Percentiles rank a stretch among this genome's conserved stretches.
Conservation (phyloP, 2,329 filamentous ascomycete genomes). For the Biscogniauxia mediterranea region DNA sequence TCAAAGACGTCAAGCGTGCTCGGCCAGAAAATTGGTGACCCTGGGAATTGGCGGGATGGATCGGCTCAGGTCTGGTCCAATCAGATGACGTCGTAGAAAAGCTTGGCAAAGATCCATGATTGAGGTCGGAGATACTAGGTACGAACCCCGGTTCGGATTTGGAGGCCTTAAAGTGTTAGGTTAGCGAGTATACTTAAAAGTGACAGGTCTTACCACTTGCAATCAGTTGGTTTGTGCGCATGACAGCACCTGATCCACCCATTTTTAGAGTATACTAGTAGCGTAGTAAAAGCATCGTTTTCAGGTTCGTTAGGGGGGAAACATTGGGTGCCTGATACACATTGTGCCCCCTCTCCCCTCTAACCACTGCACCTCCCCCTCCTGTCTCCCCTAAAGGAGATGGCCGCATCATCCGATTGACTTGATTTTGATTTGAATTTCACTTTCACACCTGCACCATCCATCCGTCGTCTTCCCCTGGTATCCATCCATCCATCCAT, state of each 20-base stretch:
- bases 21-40: constrained; percentile 16
- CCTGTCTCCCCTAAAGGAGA: too few species aligned
- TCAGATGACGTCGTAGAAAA: not conserved
- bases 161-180: too few species aligned
- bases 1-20: constrained; percentile 5
- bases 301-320: not conserved
- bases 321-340: not conserved
- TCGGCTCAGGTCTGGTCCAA: constrained; percentile 4
- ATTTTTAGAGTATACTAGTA: too few species aligned
- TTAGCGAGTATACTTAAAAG: too few species aligned
- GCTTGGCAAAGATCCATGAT: not conserved
- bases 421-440: not conserved
- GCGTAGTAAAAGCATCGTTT: not conserved
- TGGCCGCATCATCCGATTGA: constrained; percentile 14
- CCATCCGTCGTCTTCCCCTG: not conserved
- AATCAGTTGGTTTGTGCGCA: too few species aligned
- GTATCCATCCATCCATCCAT: not conserved
- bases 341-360: too few species aligned
- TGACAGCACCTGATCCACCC: too few species aligned
- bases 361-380: not conserved
- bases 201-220: too few species aligned
- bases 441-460: not conserved
- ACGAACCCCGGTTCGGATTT: not conserved
- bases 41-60: constrained; percentile 17
- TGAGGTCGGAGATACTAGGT: not conserved